phyloP scores from a whole-genome alignment of 768 basidiomycete species.

The Suillus discolor region DNA sequence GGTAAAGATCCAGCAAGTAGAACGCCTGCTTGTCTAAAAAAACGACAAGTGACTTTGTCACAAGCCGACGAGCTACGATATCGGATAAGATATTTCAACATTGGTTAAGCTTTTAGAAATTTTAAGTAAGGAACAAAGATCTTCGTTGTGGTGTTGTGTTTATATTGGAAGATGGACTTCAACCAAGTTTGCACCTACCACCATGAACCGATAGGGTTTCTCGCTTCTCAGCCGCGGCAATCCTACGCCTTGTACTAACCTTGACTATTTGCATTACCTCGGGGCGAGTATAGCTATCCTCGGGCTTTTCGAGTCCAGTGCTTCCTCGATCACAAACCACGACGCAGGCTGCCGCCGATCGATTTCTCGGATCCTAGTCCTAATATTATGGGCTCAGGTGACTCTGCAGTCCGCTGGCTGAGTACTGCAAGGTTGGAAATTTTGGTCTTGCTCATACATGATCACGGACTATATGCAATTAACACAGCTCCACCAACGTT shows the following conservation, averaged over 20 bases:
- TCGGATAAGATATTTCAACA: not conserved
- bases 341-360: constrained; percentile 3
- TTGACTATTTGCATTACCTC: not conserved
- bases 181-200: not conserved
- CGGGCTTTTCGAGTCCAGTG: not conserved
- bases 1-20: not conserved
- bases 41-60: not conserved
- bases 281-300: not conserved
- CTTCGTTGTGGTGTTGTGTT: not conserved
- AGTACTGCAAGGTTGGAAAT: not conserved
- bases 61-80: not conserved
- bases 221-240: not conserved
- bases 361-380: not conserved
- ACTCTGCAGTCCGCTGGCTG: not conserved
- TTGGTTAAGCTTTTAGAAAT: not conserved
- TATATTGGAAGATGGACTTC: not conserved
- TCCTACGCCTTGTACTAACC: not conserved
- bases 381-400: not conserved
- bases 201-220: not conserved
- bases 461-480: not conserved
- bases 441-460: not conserved
- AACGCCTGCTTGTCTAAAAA: not conserved
- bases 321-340: constrained; percentile 5
- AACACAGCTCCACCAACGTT: constrained; percentile 4
- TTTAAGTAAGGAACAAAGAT: not conserved